Conservation (phyloP, 495 filamentous ascomycete genomes). For the Daldinia vernicosa region DNA sequence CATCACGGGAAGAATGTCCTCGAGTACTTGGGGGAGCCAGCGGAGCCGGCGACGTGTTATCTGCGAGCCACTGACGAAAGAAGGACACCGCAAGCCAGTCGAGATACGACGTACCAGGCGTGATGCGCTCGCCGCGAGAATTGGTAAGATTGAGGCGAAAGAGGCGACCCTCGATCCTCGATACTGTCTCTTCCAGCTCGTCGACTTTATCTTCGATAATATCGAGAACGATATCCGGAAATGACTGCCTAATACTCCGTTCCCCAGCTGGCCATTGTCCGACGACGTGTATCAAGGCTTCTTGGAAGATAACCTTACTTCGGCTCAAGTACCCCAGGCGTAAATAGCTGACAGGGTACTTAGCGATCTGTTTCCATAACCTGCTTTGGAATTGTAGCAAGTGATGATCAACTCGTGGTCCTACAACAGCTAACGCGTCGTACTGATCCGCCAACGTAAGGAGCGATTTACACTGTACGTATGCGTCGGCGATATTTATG, state of each 20-base stretch:
- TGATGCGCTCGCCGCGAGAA: slow-evolving; percentile 80
- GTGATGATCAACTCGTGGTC: slow-evolving; percentile 91
- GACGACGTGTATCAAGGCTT: slow-evolving; percentile 90
- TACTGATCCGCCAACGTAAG: slow-evolving; percentile 88
- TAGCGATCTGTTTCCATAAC: slow-evolving; percentile 92
- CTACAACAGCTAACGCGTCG: slow-evolving; percentile 86
- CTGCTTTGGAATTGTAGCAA: slow-evolving; percentile 87
- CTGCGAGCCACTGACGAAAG: slow-evolving; percentile 90
- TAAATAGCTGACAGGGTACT: slow-evolving; percentile 90
- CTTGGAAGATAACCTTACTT: slow-evolving; percentile 85
- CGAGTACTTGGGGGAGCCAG: slow-evolving; percentile 51
- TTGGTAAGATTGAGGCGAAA: slow-evolving; percentile 83
- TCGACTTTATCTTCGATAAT: slow-evolving; percentile 92
- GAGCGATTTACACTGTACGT: slow-evolving; percentile 89
- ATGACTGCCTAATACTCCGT: slow-evolving; percentile 73
- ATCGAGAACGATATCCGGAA: slow-evolving; percentile 79
- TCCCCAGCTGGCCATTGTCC: slow-evolving; percentile 87
- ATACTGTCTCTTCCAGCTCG: slow-evolving; percentile 76
- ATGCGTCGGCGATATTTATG: slow-evolving; percentile 87
- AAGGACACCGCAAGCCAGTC: slow-evolving; percentile 87
- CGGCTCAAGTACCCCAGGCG: slow-evolving; percentile 87
- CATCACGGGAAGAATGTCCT: slow-evolving; percentile 36
- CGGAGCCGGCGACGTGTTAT: slow-evolving; percentile 79
- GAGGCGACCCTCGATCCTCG: slow-evolving; percentile 75
- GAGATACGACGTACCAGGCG: slow-evolving; percentile 77